phyloP scores from a whole-genome alignment of 2,329 filamentous ascomycete species.

The Leptographium flavum region DNA sequence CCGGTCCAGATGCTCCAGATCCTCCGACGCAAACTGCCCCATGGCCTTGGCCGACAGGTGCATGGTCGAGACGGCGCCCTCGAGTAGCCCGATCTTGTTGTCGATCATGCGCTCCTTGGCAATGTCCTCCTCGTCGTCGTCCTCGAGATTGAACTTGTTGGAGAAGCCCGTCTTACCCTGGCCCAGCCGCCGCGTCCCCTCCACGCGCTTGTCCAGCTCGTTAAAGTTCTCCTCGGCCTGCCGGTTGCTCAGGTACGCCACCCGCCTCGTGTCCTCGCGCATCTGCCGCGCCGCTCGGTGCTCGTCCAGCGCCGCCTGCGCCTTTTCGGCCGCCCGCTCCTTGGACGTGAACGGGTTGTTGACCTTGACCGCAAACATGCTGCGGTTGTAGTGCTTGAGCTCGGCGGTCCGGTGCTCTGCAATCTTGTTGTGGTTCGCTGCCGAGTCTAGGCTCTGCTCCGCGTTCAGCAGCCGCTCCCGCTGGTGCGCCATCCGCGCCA shows the following conservation, averaged over 20 bases:
- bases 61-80: constrained; percentile 53
- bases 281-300: constrained; percentile 51
- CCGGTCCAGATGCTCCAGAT: constrained; percentile 58
- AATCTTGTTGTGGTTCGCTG: constrained; percentile 58
- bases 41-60: constrained; percentile 32
- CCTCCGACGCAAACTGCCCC: constrained; percentile 43
- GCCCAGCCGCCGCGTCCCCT: constrained; percentile 37
- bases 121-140: constrained; percentile 13
- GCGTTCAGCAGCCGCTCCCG: constrained; percentile 71
- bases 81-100: constrained; percentile 46
- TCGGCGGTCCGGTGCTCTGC: constrained; percentile 72
- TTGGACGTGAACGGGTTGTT: constrained; percentile 62
- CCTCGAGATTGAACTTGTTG: constrained; percentile 12
- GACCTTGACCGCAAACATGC: constrained; percentile 81
- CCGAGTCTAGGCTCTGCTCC: constrained; percentile 69
- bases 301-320: constrained; percentile 55
- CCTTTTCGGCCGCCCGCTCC: constrained; percentile 46
- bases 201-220: constrained; percentile 45
- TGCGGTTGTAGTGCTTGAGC: constrained; percentile 71
- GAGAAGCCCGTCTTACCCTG: constrained; percentile 19
- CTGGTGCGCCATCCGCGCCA: constrained; percentile 62
- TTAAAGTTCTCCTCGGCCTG: constrained; percentile 36
- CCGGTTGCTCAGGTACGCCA: constrained; percentile 16
- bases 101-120: constrained; percentile 36
- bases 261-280: constrained; percentile 40